phyloP scores from a whole-genome alignment of 805 yeast genomes.

The Candida anglica region DNA sequence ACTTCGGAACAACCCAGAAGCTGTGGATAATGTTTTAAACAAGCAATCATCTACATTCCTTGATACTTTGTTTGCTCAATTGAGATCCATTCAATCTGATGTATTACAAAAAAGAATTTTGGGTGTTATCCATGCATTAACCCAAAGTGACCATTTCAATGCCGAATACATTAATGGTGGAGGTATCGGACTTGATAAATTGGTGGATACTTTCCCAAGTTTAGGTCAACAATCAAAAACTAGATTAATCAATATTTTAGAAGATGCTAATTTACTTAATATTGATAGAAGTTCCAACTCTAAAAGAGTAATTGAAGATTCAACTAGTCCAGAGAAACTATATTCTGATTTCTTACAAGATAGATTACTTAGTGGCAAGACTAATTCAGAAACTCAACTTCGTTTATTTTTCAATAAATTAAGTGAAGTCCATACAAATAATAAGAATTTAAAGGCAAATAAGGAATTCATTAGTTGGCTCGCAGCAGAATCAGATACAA shows the following conservation, averaged over 20 bases:
- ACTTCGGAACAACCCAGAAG: conserved; percentile 70
- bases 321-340: conserved; percentile 17
- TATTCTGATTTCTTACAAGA: conserved; percentile 36
- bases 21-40: conserved; percentile 35
- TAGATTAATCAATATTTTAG: conserved; percentile 43
- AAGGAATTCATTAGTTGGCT: conserved; percentile 64
- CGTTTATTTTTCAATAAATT: conserved; percentile 35
- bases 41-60: conserved; percentile 15
- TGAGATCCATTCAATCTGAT: conserved; percentile 17
- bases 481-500: conserved; percentile 30
- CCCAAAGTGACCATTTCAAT: conserved; percentile 33
- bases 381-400: conserved; percentile 34
- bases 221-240: conserved; percentile 26
- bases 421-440: conserved; percentile 27
- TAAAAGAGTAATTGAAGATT: conserved; percentile 14
- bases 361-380: conserved; percentile 19
- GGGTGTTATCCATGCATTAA: conserved; percentile 48
- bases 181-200: conserved; percentile 16
- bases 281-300: conserved; percentile 6
- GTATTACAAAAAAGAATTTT: conserved; percentile 44
- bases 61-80: conserved; percentile 15
- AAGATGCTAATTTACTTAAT: conserved; percentile 33
- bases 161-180: conserved; percentile 17
- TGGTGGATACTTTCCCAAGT: conserved; percentile 23
- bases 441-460: conserved; percentile 20